A percentile compares a stretch with the other conserved stretches of the same genome.
These are phyloP conservation scores for Ceratocystis diversiconidia DNA, from an alignment of 2,329 filamentous ascomycete species.

Conservation along the genomic window DNA sequence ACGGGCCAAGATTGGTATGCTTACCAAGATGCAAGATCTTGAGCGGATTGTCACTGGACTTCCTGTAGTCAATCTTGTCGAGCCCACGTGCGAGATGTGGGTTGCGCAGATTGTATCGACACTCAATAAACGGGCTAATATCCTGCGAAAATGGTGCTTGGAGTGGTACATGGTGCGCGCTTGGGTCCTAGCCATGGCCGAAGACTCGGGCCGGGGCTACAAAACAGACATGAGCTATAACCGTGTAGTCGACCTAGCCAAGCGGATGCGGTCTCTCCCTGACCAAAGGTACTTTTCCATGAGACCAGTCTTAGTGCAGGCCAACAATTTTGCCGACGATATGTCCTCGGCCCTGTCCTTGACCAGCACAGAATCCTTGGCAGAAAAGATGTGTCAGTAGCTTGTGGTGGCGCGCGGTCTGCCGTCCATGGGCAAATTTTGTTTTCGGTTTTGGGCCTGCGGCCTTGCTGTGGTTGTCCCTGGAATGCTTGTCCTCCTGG, in stretches of 20 bases:
- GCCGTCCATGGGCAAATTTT: neutral
- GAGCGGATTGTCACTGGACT: conserved; percentile 15
- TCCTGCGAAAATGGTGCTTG: conserved; percentile 6
- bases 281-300: conserved; percentile 16
- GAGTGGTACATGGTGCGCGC: conserved; percentile 16
- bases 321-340: conserved; percentile 13
- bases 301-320: neutral
- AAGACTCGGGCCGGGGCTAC: conserved; percentile 9
- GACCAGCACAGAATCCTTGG: conserved; percentile 6
- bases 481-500: neutral
- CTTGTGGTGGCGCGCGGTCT: neutral
- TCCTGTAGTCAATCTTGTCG: conserved; percentile 8
- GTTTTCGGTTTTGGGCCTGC: neutral
- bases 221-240: conserved; percentile 16
- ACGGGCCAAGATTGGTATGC: conserved; percentile 13
- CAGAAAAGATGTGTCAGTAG: neutral
- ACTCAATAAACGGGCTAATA: conserved; percentile 7
- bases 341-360: conserved; percentile 14
- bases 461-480: neutral
- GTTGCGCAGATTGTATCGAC: conserved; percentile 14
- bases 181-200: conserved; percentile 13
- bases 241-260: conserved; percentile 13
- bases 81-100: conserved; percentile 16
- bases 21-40: conserved; percentile 14
- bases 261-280: conserved; percentile 12